Base-by-base conservation (phyloP, 2,329 filamentous ascomycete species). In the Nemania abortiva region DNA sequence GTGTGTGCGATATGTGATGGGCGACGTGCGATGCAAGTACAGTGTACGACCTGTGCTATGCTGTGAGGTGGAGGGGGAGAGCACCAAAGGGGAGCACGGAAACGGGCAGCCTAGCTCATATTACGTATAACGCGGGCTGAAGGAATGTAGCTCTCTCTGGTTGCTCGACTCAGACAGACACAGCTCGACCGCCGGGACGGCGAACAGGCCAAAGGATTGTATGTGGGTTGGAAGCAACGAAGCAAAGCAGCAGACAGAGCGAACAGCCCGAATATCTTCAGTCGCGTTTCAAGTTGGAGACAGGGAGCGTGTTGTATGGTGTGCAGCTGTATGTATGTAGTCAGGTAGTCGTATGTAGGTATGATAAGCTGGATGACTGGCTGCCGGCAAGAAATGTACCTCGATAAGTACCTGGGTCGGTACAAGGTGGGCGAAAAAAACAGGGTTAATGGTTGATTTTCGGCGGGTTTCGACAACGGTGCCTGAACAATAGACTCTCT, bases 171-270 rank as follows among this genome's bases (percentile, higher is more conserved):
- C 53, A 39, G 63, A 69, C 66, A 37, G 7, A 37, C 24, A 57
- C 74, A 72, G 73, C 74, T 75, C 73, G 63, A 74, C 76, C 76
- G 75, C 74, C 64, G 59, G 58, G 69, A 75, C 76, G 77, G 77
- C 77, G 74, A 76, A 73, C 72, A 74, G 74, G 74, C 70, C 74
- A 59, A 74, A 75, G 63, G 13, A 34, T 47, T 49, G 22, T 49
- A 22, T 10, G 47, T 49, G n/a, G n/a, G 69, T 59, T 42, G 39
- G 11, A 5, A 70, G 65, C 50, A 37, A 70, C 20, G 53, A 50
- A 45, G 27, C 18, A 65, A 29, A 42, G 34, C 58, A 42, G 34
- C 58, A 37, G 34, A 6, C 54, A 53, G 54, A 47, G 39, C 13
- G 64, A 53, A 39, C 24, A 57, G 58, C 59, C 57, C 58, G 58